phyloP scores from a whole-genome alignment of 2,329 filamentous ascomycete species.

The Penicillium sp. region DNA sequence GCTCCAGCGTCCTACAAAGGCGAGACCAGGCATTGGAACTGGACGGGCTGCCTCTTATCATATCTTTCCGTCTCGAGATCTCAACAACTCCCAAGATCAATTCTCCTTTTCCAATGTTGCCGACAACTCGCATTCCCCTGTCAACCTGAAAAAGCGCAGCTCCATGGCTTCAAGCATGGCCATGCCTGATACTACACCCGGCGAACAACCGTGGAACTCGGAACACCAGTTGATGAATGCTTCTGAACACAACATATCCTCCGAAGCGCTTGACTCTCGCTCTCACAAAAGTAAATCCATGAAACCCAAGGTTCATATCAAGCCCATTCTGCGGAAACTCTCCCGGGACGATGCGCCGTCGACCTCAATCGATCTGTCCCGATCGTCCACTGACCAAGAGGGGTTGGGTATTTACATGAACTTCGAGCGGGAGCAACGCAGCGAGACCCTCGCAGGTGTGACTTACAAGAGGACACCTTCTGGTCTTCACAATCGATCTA shows the following conservation, averaged over 20 bases:
- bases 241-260: slow-evolving; percentile 12
- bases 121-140: slow-evolving; percentile 10
- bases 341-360: slow-evolving; percentile 50
- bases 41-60: slow-evolving; percentile 11
- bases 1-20: slow-evolving; percentile 12
- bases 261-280: slow-evolving; percentile 19
- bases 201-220: slow-evolving; percentile 15
- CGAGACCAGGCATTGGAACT: slow-evolving; percentile 9
- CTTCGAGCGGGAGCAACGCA: slow-evolving; percentile 31
- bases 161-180: slow-evolving; percentile 16
- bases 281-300: slow-evolving; percentile 22
- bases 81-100: slow-evolving; percentile 12
- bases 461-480: slow-evolving; percentile 43
- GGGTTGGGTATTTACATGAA: slow-evolving; percentile 55
- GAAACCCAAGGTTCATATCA: slow-evolving; percentile 48
- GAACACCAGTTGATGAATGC: slow-evolving; percentile 12
- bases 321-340: slow-evolving; percentile 57
- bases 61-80: slow-evolving; percentile 9
- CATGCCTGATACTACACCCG: slow-evolving; percentile 9
- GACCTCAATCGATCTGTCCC: slow-evolving; percentile 55
- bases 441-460: slow-evolving; percentile 42
- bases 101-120: slow-evolving; percentile 18
- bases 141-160: slow-evolving; percentile 9
- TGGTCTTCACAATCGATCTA: slow-evolving; percentile 52
- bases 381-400: slow-evolving; percentile 57